Evolutionary conservation across 495 filamentous ascomycete species (phyloP), one percentile per base, ranked within the genome.

Genomic region (Aspergillus heteromorphus): DNA sequence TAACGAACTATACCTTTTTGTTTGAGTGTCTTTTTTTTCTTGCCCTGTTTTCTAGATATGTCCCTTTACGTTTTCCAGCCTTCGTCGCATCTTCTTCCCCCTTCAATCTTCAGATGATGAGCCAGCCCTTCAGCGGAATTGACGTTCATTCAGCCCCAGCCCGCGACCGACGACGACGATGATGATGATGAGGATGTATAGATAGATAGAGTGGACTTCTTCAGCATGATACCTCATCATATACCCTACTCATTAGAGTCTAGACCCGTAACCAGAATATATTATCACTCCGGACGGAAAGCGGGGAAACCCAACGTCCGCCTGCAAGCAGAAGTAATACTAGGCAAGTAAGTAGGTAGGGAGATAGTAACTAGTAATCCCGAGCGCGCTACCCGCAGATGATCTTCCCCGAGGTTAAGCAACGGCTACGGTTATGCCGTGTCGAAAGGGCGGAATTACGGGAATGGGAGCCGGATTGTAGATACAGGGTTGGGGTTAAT

Each of bases 391-490:
- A 27, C 43, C 43, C 43, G 43, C 11, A 11, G 43, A 23, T 23
- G 43, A 47, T 47, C 43, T 14, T 47, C 43, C 43, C 43, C 43
- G 43, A 47, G 43, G 43, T 47, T 47, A n/a, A n/a, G n/a, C n/a
- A n/a, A n/a, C n/a, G n/a, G n/a, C n/a, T n/a, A 45, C 20, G 42
- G 42, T 13, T 45, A 21, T 23, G 10, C 9, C 8, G 34, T 4
- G 34, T n/a, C n/a, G 11, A 13, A 38, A 13, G 11, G 34, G 34
- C 34, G 34, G 34, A 38, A 38, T 38, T 13, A n/a, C 34, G 34
- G 34, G 11, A 38, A 14, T 13, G 23, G 4, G 4, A 27, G 23
- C 23, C 23, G 23, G n/a, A n/a, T n/a, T n/a, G n/a, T n/a, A n/a
- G n/a, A n/a, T n/a, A n/a, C n/a, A n/a, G n/a, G n/a, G n/a, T n/a